These are phyloP conservation scores for Epichloe amarillans DNA, from an alignment of 2,329 filamentous ascomycete genomes.

Conservation along the genomic window DNA sequence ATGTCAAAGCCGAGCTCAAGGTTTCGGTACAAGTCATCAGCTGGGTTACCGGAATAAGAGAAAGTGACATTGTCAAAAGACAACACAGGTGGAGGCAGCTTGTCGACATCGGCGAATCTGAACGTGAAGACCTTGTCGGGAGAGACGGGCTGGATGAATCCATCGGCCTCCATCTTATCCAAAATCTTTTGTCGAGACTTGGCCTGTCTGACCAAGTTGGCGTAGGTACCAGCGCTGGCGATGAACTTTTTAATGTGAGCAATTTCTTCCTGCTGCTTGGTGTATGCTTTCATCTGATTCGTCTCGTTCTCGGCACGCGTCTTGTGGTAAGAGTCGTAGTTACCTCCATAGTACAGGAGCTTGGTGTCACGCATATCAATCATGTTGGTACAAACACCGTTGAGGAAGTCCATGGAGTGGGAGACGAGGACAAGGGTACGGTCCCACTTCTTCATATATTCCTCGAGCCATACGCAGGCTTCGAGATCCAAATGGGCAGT, in stretches of 20 bases:
- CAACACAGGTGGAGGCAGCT: slow-evolving; percentile 93
- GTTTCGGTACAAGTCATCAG: slow-evolving; percentile 92
- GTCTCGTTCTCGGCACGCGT: slow-evolving; percentile 85
- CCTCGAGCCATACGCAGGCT: slow-evolving; percentile 98
- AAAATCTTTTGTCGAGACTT: slow-evolving; percentile 99
- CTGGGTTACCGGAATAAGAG: slow-evolving; percentile 81
- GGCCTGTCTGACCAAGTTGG: slow-evolving; percentile 96
- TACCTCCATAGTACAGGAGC: slow-evolving; percentile 97
- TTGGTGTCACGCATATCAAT: slow-evolving; percentile 89
- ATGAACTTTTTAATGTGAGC: slow-evolving; percentile 99
- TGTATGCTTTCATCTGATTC: slow-evolving; percentile 98
- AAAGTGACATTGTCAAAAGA: slow-evolving; percentile 97
- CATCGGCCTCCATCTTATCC: slow-evolving; percentile 99
- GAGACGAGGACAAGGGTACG: slow-evolving; percentile 92
- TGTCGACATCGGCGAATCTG: slow-evolving; percentile 96
- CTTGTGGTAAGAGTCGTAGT: slow-evolving; percentile 98
- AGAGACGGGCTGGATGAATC: slow-evolving; percentile 85
- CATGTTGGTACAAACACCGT: slow-evolving; percentile 97
- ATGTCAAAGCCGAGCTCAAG: slow-evolving; percentile 98
- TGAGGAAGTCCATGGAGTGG: slow-evolving; percentile 97
- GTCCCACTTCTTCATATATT: slow-evolving; percentile 99
- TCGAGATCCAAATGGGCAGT: slow-evolving; percentile 99
- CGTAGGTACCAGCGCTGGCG: slow-evolving; percentile 97
- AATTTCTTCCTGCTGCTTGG: slow-evolving; percentile 99
- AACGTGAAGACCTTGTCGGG: slow-evolving; percentile 88